These are phyloP conservation scores for Physcia stellaris DNA, from an alignment of 495 filamentous ascomycete genomes.

Conservation along the genomic window DNA sequence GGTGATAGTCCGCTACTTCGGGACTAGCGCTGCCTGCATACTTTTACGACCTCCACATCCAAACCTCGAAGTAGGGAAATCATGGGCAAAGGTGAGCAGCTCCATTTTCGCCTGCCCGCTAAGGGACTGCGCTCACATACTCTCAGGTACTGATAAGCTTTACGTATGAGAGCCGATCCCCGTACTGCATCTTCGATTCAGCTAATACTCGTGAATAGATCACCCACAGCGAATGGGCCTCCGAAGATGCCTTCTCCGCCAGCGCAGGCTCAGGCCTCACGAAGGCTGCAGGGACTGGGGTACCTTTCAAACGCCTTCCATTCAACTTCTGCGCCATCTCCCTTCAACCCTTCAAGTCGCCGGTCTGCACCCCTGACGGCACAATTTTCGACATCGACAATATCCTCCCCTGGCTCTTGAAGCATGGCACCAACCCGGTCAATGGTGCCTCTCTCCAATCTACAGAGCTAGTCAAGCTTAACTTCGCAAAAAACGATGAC, in stretches of 20 bases:
- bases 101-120: background rate
- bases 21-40: no score
- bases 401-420: constrained; percentile 83
- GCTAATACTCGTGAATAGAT: constrained; percentile 36
- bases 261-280: constrained; percentile 55
- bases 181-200: background rate
- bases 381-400: constrained; percentile 80
- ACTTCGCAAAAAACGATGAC: constrained; percentile 84
- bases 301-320: constrained; percentile 73
- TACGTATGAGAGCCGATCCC: constrained; percentile 40
- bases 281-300: constrained; percentile 34
- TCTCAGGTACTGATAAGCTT: constrained; percentile 53
- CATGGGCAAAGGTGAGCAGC: constrained; percentile 45
- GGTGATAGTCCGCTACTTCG: no score
- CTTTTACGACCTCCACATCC: no score
- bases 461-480: constrained; percentile 78
- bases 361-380: constrained; percentile 66
- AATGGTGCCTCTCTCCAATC: constrained; percentile 63
- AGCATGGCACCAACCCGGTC: constrained; percentile 82
- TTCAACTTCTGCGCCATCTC: constrained; percentile 98
- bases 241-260: constrained; percentile 68
- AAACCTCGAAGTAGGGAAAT: no score
- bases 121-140: constrained; percentile 6
- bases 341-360: constrained; percentile 79
- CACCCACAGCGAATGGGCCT: constrained; percentile 94